phyloP scores from a whole-genome alignment of 177 flowering plant species.

The Vitis hybrid region DNA sequence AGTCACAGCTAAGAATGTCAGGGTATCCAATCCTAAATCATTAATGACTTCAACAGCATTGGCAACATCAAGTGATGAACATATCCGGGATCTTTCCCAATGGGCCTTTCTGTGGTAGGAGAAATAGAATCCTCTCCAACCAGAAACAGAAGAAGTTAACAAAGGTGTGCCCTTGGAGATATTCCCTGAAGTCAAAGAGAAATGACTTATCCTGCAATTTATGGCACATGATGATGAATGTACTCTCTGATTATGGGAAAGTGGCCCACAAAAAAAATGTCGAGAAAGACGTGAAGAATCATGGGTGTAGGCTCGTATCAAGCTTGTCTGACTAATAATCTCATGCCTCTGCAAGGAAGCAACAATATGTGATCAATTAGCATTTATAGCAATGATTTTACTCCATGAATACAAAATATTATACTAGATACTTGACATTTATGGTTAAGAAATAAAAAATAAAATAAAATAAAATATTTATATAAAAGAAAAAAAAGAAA shows the following conservation, averaged over 20 bases:
- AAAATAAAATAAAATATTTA: too few relatives aligned
- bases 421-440: too few relatives aligned
- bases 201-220: conserved; percentile 20
- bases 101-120: conserved; percentile 13
- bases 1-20: conserved; percentile 88
- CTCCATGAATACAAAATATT: neutral
- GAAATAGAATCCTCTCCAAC: conserved; percentile 27
- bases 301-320: conserved; percentile 23
- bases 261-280: conserved; percentile 18
- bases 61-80: conserved; percentile 63
- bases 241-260: conserved; percentile 18
- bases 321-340: conserved; percentile 24
- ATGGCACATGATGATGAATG: conserved; percentile 16
- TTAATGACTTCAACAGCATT: conserved; percentile 88
- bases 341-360: conserved; percentile 51
- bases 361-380: conserved; percentile 1
- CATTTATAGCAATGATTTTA: neutral
- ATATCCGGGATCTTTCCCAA: conserved; percentile 29
- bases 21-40: conserved; percentile 92
- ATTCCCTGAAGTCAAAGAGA: conserved; percentile 19
- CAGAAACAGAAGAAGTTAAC: conserved; percentile 21
- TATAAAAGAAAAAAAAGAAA: too few relatives aligned
- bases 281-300: conserved; percentile 26
- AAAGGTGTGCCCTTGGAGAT: conserved; percentile 17
- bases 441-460: neutral